Evolutionary conservation across 257 asterid genomes (phyloP).

Genomic region (Fraxinus anomala): DNA sequence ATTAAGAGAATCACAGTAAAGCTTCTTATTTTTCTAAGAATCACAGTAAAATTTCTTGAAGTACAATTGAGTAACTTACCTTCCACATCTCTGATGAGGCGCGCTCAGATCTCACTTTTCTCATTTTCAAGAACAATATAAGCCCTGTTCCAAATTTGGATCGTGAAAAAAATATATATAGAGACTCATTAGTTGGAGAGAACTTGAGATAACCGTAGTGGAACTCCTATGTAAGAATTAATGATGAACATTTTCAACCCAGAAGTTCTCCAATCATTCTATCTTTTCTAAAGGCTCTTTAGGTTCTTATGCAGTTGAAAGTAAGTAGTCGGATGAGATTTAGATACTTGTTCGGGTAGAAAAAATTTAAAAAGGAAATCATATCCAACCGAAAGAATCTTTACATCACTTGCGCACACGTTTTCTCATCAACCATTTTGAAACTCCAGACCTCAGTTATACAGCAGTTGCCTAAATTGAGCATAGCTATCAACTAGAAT

Average conservation of each 20-base stretch:
- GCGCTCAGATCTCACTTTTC: conserved; percentile 87
- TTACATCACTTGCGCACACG: neutral
- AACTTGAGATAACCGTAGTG: neutral
- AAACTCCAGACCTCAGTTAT: neutral
- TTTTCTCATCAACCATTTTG: neutral
- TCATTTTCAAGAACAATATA: conserved; percentile 83
- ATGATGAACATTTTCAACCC: neutral
- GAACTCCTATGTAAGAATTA: neutral
- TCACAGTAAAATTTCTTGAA: neutral
- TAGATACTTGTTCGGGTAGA: neutral
- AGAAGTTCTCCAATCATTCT: neutral
- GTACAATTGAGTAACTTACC: conserved; percentile 42
- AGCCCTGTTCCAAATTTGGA: conserved; percentile 53
- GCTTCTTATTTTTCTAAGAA: neutral
- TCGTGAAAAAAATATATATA: neutral
- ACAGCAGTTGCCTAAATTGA: neutral
- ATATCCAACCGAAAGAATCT: neutral
- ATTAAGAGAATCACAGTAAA: conserved; percentile 9
- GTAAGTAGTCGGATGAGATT: neutral
- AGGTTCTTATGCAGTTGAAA: neutral
- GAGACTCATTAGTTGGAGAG: conserved; percentile 17
- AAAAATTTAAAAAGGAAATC: neutral
- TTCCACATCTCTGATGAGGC: conserved; percentile 83
- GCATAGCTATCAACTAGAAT: neutral
- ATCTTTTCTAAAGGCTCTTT: neutral